phyloP scores from a whole-genome alignment of 345 rosid genomes.

The Dipteronia sinensis region DNA sequence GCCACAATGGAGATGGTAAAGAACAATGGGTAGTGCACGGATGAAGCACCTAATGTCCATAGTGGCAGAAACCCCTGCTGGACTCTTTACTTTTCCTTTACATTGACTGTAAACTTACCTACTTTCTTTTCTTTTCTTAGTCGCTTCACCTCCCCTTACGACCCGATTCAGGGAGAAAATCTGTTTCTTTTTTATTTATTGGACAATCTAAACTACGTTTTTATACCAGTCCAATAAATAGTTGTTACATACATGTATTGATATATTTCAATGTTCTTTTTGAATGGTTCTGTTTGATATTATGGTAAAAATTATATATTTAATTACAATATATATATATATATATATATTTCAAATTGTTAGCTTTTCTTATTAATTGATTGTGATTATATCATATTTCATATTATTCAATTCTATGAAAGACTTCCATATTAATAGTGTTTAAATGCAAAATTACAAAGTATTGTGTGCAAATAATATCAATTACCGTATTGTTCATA shows the following conservation, averaged over 20 bases:
- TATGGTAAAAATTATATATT: background rate
- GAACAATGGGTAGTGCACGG: background rate
- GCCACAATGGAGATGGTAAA: background rate
- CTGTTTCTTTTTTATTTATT: background rate
- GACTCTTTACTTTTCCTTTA: slow-evolving; percentile 1
- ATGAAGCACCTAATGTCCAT: background rate
- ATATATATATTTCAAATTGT: background rate
- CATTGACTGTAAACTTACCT: background rate
- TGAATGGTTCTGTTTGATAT: background rate
- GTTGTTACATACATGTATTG: background rate
- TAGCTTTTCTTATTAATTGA: background rate
- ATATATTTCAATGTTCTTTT: background rate
- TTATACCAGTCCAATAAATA: background rate
- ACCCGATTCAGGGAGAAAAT: background rate
- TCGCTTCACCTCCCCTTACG: background rate
- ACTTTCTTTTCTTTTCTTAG: background rate
- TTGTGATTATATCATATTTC: background rate
- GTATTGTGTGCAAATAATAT: background rate
- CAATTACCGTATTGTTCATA: background rate
- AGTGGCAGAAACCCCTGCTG: background rate
- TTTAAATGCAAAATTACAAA: background rate
- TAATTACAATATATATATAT: background rate
- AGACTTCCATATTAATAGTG: background rate
- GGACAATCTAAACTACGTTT: background rate
- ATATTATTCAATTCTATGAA: background rate